phyloP scores from a whole-genome alignment of 257 asterid genomes.

The Przewalskia tangutica region DNA sequence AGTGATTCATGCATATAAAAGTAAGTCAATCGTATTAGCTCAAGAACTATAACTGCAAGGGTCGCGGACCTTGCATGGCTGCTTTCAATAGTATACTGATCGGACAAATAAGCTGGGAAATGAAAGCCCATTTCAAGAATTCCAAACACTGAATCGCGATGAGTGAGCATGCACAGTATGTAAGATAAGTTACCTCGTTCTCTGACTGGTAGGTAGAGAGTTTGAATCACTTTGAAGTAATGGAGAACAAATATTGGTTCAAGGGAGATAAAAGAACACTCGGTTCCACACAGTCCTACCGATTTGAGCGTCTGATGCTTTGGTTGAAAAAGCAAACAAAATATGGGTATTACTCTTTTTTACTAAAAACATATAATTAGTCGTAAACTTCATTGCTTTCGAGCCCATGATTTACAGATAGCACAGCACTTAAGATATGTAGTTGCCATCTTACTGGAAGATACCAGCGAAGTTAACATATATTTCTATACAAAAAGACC shows the following conservation, averaged over 20 bases:
- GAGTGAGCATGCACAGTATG: too few relatives aligned
- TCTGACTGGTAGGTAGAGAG: too few relatives aligned
- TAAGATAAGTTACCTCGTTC: too few relatives aligned
- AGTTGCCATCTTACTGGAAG: not conserved
- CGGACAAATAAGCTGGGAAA: too few relatives aligned
- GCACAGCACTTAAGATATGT: not conserved
- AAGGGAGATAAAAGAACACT: not conserved
- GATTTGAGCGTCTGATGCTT: not conserved
- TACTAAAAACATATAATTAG: not conserved
- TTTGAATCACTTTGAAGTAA: too few relatives aligned
- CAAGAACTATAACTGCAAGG: too few relatives aligned
- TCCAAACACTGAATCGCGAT: too few relatives aligned
- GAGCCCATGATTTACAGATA: not conserved
- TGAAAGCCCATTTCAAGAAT: too few relatives aligned
- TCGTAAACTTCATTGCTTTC: not conserved
- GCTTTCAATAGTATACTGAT: too few relatives aligned
- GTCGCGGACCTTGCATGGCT: too few relatives aligned
- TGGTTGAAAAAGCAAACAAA: not conserved
- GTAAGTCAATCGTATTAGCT: too few relatives aligned
- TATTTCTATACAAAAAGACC: not conserved
- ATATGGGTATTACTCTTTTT: not conserved
- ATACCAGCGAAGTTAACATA: not conserved
- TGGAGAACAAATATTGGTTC: not conserved
- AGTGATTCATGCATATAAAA: too few relatives aligned
- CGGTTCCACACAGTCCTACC: not conserved